Evolutionary conservation across 2,329 filamentous ascomycete species (phyloP), one percentile per base, ranked within the genome.

Genomic region (Fusarium sp.): DNA sequence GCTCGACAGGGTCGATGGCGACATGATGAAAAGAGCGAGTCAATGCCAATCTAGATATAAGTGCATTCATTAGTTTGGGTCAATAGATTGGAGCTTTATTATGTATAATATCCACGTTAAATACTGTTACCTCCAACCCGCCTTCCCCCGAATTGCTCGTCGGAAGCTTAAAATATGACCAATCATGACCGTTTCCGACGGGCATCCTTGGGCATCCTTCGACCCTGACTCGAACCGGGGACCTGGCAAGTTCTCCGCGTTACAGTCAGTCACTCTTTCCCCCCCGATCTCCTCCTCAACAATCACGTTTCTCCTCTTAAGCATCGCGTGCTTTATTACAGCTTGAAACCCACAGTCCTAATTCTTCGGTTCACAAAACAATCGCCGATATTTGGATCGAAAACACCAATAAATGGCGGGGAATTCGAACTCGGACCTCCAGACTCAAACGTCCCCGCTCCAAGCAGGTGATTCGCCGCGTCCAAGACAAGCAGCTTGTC

Each of bases 401-500:
- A 22, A 43, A 43, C 24, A n/a, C 32, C 32, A 53, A 53, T 52
- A 52, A 34, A 71, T 71, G 68, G 68, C 68, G 55, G 68, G 54
- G 68, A 53, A 53, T 29, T 43, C 53, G 40, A 53, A 59, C 55
- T 61, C 64, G 43, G 64, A 62, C 32, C 25, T 46, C 27, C 68
- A 57, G 56, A 47, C 57, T 43, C 70, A 64, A 16, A 64, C 58
- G 34, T 72, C 70, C 69, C 70, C 65, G 70, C 70, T 53, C n/a
- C 57, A 68, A 30, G 66, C 49, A 73, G 71, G 73, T 58, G 77
- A 76, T 55, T 69, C 71, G 49, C 72, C 77, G 42, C 76, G 77
- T 16, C 75, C 75, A 9, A 79, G 75, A 68, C 77, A 82, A 73
- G 87, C 89, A 12, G 89, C 89, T 43, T 91, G 89, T 77, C 81